These are phyloP conservation scores for Angomonas deanei DNA, from an alignment of 208 protist genomes.

Conservation along the genomic window DNA sequence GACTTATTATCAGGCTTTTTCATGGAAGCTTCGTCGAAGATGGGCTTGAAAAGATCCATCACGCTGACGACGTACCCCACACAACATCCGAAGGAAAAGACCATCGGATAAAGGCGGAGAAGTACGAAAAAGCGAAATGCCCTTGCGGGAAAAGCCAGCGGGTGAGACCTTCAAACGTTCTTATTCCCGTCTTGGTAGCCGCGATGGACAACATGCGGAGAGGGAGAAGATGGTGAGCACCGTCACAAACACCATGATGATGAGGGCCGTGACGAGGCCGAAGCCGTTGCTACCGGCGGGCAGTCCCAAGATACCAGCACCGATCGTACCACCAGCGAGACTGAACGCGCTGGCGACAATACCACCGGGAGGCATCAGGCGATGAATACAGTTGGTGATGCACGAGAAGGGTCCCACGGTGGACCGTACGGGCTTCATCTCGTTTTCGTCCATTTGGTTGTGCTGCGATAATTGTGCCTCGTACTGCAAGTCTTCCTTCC, in stretches of 20 bases:
- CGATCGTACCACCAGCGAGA: constrained; percentile 10
- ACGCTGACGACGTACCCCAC: constrained; percentile 12
- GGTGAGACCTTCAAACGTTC: constrained; percentile 20
- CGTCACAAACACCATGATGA: constrained; percentile 13
- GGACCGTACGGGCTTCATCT: not conserved
- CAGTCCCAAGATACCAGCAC: constrained; percentile 19
- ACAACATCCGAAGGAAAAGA: constrained; percentile 4
- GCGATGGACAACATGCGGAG: constrained; percentile 17
- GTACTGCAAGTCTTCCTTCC: not conserved
- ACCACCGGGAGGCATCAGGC: constrained; percentile 10
- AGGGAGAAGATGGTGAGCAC: constrained; percentile 27
- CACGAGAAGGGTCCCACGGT: too few relatives aligned
- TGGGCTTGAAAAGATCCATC: constrained; percentile 4
- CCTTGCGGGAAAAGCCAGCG: constrained; percentile 7
- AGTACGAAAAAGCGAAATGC: constrained; percentile 9
- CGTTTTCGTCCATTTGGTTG: not conserved
- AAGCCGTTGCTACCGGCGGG: constrained; percentile 14
- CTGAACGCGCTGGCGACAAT: constrained; percentile 10
- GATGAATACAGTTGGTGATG: too few relatives aligned
- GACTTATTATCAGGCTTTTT: not conserved
- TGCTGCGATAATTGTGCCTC: not conserved
- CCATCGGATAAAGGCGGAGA: constrained; percentile 5
- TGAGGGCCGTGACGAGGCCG: constrained; percentile 17
- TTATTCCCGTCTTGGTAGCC: constrained; percentile 6
- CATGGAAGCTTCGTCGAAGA: constrained; percentile 4